Evolutionary conservation across 2,329 filamentous ascomycete species (phyloP).

Genomic region (Phialophora chinensis): DNA sequence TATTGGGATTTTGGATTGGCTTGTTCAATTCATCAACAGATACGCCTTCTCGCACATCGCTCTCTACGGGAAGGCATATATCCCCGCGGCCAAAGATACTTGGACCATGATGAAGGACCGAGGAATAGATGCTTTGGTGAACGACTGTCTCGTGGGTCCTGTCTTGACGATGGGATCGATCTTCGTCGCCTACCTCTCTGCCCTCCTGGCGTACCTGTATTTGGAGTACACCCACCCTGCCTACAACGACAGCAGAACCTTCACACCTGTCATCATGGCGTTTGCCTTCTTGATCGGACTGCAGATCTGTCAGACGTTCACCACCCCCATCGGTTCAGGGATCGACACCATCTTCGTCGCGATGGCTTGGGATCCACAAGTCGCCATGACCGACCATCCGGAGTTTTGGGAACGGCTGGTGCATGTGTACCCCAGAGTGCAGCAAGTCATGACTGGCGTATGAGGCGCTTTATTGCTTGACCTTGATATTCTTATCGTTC

Average conservation of each 20-base stretch:
- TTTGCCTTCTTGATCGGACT: constrained; percentile 89
- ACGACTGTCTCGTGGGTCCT: constrained; percentile 81
- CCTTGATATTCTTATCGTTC: neutral
- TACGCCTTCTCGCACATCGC: constrained; percentile 94
- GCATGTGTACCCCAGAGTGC: constrained; percentile 80
- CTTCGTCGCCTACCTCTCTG: constrained; percentile 82
- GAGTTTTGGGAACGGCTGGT: constrained; percentile 83
- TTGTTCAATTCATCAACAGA: constrained; percentile 84
- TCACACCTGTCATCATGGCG: constrained; percentile 78
- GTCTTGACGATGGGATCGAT: constrained; percentile 76
- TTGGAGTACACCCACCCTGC: constrained; percentile 78
- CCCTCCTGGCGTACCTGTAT: constrained; percentile 85
- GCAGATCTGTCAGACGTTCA: constrained; percentile 88
- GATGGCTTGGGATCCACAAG: constrained; percentile 67
- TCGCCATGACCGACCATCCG: constrained; percentile 78
- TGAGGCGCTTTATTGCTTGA: neutral
- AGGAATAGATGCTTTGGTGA: constrained; percentile 86
- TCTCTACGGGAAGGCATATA: constrained; percentile 86
- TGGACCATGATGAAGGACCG: constrained; percentile 92
- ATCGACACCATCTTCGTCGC: constrained; percentile 92
- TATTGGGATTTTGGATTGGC: constrained; percentile 81
- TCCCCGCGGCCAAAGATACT: constrained; percentile 84
- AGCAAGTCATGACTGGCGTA: constrained; percentile 59
- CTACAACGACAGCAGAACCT: constrained; percentile 73
- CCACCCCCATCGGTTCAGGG: constrained; percentile 85